phyloP scores from a whole-genome alignment of 768 basidiomycete genomes.

The Udeniomyces megalosporus region DNA sequence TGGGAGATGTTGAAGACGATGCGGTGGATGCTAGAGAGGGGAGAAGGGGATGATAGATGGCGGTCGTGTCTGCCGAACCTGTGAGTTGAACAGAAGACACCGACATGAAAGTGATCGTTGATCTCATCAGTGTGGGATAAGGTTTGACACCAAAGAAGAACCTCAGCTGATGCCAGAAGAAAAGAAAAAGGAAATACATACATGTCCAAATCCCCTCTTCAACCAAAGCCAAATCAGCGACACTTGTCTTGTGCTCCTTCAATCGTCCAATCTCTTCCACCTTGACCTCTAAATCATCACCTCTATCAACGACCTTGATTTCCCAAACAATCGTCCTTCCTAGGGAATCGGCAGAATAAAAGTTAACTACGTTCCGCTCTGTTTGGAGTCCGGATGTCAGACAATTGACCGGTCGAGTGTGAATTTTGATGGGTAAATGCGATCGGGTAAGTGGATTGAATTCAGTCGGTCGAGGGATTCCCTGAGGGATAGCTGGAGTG shows the following conservation, averaged over 20 bases:
- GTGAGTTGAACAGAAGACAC: not conserved
- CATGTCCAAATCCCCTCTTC: conserved; percentile 73
- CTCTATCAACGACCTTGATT: conserved; percentile 33
- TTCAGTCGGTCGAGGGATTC: not conserved
- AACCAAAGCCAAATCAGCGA: conserved; percentile 32
- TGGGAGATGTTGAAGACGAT: conserved; percentile 30
- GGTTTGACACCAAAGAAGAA: not conserved
- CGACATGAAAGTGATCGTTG: too few species aligned
- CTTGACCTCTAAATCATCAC: conserved; percentile 38
- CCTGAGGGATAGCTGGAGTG: not conserved
- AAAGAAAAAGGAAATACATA: conserved; percentile 27
- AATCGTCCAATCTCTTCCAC: conserved; percentile 29
- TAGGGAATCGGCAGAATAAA: conserved; percentile 86
- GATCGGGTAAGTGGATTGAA: conserved; percentile 30
- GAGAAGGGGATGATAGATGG: conserved; percentile 44
- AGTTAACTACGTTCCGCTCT: conserved; percentile 22
- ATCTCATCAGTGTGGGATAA: too few species aligned
- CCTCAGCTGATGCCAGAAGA: not conserved
- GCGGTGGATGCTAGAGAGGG: conserved; percentile 46
- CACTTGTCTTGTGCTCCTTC: conserved; percentile 13
- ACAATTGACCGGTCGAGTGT: conserved; percentile 75
- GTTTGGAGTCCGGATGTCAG: conserved; percentile 36
- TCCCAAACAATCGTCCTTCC: conserved; percentile 73
- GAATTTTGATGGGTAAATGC: conserved; percentile 54
- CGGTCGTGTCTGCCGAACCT: conserved; percentile 84